Conservation (phyloP, 345 rosid species). For the Triadica sebifera region DNA sequence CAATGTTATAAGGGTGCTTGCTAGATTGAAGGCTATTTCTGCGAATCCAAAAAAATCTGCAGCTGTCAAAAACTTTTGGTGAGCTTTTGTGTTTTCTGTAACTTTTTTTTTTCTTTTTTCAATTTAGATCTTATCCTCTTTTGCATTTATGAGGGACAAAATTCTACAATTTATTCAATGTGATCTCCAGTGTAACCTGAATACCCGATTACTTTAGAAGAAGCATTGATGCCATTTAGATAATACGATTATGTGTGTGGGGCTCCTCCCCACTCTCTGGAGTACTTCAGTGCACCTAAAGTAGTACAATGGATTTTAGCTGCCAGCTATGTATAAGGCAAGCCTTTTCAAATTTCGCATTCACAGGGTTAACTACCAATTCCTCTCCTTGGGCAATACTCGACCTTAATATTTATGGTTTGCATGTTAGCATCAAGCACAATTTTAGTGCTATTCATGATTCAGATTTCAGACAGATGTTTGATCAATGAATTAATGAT, state of each 20-base stretch:
- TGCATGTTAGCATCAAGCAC: background rate
- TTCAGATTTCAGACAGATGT: background rate
- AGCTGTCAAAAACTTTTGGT: constrained; percentile 69
- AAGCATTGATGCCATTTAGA: background rate
- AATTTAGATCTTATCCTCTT: background rate
- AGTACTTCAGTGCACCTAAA: background rate
- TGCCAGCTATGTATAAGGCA: too few species aligned
- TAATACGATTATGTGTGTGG: background rate
- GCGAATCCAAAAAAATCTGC: constrained; percentile 73
- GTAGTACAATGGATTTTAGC: too few species aligned
- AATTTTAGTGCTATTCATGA: background rate
- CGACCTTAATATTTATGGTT: background rate
- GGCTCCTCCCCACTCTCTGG: background rate
- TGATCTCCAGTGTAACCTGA: background rate
- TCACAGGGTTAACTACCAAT: too few species aligned
- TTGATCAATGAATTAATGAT: background rate
- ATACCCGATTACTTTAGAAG: background rate
- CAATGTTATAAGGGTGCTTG: constrained; percentile 65
- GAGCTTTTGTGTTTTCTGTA: constrained; percentile 23
- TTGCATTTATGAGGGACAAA: background rate
- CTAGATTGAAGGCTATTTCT: constrained; percentile 73
- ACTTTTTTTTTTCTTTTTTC: constrained; percentile 4
- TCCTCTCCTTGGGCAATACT: too few species aligned
- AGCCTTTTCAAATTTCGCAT: too few species aligned
- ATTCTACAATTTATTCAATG: background rate